A percentile compares a stretch with the other conserved stretches of the same genome.
Evolutionary conservation across 2,329 filamentous ascomycete genomes (phyloP).

Genomic region (Trichophyton benhamiae): DNA sequence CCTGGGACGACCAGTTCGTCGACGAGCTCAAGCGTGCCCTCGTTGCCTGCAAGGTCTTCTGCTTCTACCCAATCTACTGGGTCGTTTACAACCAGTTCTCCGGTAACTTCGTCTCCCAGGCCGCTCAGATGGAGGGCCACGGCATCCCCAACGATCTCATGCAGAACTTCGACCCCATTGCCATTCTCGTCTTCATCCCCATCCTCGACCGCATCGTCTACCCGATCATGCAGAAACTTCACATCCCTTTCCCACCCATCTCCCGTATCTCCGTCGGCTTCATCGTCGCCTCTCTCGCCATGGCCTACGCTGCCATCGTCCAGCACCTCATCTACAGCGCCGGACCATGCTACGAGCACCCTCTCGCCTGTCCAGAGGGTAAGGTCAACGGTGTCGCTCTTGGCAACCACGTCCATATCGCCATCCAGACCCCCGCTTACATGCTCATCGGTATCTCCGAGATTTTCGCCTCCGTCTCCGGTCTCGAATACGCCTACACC

Average conservation of each 20-base stretch:
- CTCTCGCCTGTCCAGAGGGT: constrained; percentile 24
- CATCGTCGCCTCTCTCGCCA: constrained; percentile 49
- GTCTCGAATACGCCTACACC: constrained; percentile 61
- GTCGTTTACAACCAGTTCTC: constrained; percentile 57
- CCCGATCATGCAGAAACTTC: constrained; percentile 50
- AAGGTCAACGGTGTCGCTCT: constrained; percentile 21
- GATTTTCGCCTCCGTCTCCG: constrained; percentile 52
- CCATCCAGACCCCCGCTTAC: constrained; percentile 35
- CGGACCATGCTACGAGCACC: constrained; percentile 40
- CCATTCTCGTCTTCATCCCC: constrained; percentile 63
- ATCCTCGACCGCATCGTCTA: constrained; percentile 58
- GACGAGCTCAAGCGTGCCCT: constrained; percentile 58
- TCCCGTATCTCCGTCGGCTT: constrained; percentile 64
- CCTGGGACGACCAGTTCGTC: constrained; percentile 59
- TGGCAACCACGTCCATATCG: constrained; percentile 35
- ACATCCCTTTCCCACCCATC: constrained; percentile 59
- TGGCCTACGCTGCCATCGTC: constrained; percentile 48
- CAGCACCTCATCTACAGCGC: constrained; percentile 45
- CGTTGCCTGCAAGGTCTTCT: constrained; percentile 57
- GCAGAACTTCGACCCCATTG: constrained; percentile 62
- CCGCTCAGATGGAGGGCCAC: constrained; percentile 48
- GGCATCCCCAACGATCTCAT: constrained; percentile 68
- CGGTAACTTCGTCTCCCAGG: constrained; percentile 55
- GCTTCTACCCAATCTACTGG: constrained; percentile 59
- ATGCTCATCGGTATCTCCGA: constrained; percentile 41